Base-by-base conservation (phyloP, 164 flowering plant species). In the Chimonanthus praecox region DNA sequence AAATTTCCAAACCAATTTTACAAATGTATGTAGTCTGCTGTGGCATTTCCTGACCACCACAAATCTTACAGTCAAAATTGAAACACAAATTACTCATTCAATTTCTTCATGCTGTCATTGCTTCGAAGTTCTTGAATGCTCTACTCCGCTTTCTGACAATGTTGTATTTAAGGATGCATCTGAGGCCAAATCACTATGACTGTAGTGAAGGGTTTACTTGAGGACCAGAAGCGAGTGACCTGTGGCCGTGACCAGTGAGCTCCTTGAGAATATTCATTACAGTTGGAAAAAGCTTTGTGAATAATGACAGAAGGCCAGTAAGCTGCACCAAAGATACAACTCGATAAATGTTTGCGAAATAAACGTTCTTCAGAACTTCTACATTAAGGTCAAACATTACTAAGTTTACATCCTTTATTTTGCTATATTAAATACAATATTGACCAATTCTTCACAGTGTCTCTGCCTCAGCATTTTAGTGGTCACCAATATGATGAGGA, bases 231-330 rank as follows among this genome's bases (percentile, higher is more conserved):
- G 83, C 72, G 16, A 87, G 74, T 44, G 88, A 85, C 10, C 2
- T 70, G 54, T 87, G 85, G 64, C 97, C 99, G 69, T 87, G 85
- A 70, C 89, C 92, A 0, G 99, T 97, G 74, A 95, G 85, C 80
- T 79, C 88, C 72, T 79, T 87, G 13, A 93, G 87, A 76, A 95
- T 85, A 82, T 90, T 90, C 94, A 89, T 92, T 60, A 95, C 79
- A 15, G 97, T 92, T 15, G 99, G 99, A 66, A 93, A 80, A 71
- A 95, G 82, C 85, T 87, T 93, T 16, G 91, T 84, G 18, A 97
- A 89, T 70, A 95, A 67, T 15, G 98, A 88, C 43, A 95, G 81
- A 48, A 95, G 80, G 49, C 98, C 99, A 16, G 98, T 97, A 82
- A 95, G 89, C 99, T 95, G 94, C 61, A 76, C 65, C 47, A n/a